Evolutionary conservation across 495 filamentous ascomycete species (phyloP), one percentile per base, ranked within the genome.

Genomic region (Paragyromitra xinjiangensis): DNA sequence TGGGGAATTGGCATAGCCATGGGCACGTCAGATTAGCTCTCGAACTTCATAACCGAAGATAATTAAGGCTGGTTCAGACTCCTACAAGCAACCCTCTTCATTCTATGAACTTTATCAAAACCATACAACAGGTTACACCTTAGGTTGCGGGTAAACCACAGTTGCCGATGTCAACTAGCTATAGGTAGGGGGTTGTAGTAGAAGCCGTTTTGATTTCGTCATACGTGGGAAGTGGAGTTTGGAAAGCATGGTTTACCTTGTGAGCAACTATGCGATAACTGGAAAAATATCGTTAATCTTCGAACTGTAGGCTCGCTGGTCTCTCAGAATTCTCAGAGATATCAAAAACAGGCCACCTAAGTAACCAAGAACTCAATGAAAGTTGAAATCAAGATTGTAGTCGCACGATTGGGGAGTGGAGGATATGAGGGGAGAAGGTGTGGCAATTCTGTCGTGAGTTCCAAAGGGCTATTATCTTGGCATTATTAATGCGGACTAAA

Each of bases 11-110:
- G n/a, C 29, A 73, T 58, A 56, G 24, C 16, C 22, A 42, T 42
- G 51, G 9, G 19, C 19, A 59, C 26, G 42, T 77, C 74, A 77
- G 74, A 77, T 77, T 77, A 77, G 74, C 74, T 77, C 74, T 77
- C 74, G 69, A 73, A 59, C 62, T 77, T 77, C 74, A 77, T 77
- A 42, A 44, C 68, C 58, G 65, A 63, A 50, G 19, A 40, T 50
- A 40, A 40, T 34, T 14, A 77, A 73, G 59, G 59, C 73, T 53
- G 55, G 22, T 51, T 77, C 74, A 73, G 69, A 66, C 74, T 64
- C 66, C 74, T 66, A 11, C 61, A 48, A 42, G 16, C 19, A 71
- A 37, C 12, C 34, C 71, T 29, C 63, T 45, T 48, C 6, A 45
- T 24, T 50, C 12, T 29, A 5, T 34, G 42, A 6, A 66, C 16